A percentile compares a stretch with the other conserved stretches of the same genome.
Conservation (phyloP, 2,329 filamentous ascomycete genomes). For the Setomelanomma holmii region DNA sequence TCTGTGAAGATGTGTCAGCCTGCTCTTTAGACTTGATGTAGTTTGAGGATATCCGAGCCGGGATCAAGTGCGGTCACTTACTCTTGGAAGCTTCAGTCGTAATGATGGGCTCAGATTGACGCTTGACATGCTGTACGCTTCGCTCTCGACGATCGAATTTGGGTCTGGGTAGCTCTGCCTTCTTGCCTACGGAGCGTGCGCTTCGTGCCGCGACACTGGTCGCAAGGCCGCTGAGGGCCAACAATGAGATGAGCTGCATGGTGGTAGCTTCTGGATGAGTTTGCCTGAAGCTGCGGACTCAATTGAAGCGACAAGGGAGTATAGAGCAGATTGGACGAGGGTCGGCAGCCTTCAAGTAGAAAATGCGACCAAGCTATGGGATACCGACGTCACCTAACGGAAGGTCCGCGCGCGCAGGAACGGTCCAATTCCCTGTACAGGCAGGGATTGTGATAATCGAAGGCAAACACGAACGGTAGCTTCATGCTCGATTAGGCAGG, state of each 20-base stretch:
- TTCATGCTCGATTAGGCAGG: constrained; percentile 24
- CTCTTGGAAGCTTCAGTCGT: constrained; percentile 47
- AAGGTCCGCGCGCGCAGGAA: background rate
- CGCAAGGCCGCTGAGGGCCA: constrained; percentile 39
- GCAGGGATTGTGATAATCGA: constrained; percentile 17
- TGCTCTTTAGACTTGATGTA: too few species aligned
- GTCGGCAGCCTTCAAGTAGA: constrained; percentile 1
- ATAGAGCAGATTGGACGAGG: background rate
- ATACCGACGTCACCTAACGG: constrained; percentile 1
- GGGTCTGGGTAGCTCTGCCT: constrained; percentile 35
- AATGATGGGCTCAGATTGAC: constrained; percentile 40
- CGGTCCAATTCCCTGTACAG: background rate
- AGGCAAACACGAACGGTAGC: constrained; percentile 3
- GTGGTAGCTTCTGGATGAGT: constrained; percentile 1
- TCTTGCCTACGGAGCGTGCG: constrained; percentile 39
- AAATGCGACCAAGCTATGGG: background rate
- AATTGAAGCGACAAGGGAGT: background rate
- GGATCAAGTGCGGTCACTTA: background rate
- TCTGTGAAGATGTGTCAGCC: constrained; percentile 24
- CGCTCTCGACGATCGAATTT: constrained; percentile 28
- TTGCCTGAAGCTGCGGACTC: background rate
- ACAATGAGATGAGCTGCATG: constrained; percentile 44
- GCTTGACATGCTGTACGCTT: constrained; percentile 28
- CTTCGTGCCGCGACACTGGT: constrained; percentile 37
- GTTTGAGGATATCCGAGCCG: constrained; percentile 1